A percentile compares a stretch with the other conserved stretches of the same genome.
Evolutionary conservation across 768 basidiomycete species (phyloP).

Genomic region (Termitomyces sp.): DNA sequence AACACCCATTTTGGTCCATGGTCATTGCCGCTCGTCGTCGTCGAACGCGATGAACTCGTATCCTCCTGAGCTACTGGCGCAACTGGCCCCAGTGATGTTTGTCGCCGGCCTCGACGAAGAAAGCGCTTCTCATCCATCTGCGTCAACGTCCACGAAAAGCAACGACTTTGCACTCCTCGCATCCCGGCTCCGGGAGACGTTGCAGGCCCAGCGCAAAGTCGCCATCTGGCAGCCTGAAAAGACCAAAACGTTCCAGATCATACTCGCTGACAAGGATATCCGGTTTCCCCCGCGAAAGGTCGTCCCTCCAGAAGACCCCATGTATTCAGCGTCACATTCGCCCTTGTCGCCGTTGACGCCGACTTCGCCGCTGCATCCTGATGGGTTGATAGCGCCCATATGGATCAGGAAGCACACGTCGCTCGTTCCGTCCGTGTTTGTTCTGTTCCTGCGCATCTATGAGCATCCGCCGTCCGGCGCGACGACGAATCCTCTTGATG

Average conservation of each 20-base stretch:
- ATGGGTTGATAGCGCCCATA: constrained; percentile 94
- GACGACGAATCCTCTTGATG: constrained; percentile 49
- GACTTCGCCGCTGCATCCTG: constrained; percentile 86
- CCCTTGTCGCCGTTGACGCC: constrained; percentile 91
- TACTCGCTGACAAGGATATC: constrained; percentile 79
- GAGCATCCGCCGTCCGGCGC: constrained; percentile 47
- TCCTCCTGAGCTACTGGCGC: constrained; percentile 83
- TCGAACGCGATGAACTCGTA: constrained; percentile 76
- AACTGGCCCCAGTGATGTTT: constrained; percentile 91
- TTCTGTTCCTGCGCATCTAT: constrained; percentile 81
- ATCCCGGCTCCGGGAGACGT: constrained; percentile 60
- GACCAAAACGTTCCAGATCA: constrained; percentile 69
- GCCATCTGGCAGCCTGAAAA: constrained; percentile 73
- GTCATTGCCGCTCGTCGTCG: neutral
- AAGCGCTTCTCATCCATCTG: constrained; percentile 20
- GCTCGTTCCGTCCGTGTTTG: constrained; percentile 89
- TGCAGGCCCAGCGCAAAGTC: constrained; percentile 57
- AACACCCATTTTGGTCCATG: neutral
- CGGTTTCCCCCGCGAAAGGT: constrained; percentile 88
- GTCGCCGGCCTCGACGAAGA: constrained; percentile 72
- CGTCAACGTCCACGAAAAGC: constrained; percentile 19
- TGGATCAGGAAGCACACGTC: constrained; percentile 97
- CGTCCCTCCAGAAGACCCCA: constrained; percentile 51
- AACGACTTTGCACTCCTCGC: constrained; percentile 63
- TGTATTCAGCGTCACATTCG: constrained; percentile 64